phyloP scores from a whole-genome alignment of 176 grass and related monocot genomes.

The Phoenix roebelenii region DNA sequence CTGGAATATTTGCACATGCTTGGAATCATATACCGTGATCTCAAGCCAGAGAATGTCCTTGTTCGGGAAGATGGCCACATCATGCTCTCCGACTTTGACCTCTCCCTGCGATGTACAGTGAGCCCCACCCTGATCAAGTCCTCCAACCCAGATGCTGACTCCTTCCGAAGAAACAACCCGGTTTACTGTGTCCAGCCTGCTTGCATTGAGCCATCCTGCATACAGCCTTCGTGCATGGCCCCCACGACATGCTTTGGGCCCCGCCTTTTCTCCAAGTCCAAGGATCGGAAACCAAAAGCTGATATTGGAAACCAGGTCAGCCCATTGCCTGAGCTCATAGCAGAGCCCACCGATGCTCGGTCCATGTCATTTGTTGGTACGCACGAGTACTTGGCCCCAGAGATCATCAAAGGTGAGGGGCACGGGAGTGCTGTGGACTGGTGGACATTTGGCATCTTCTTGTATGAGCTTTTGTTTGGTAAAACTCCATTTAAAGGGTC shows the following conservation, averaged over 20 bases:
- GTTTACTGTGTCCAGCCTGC: conserved; percentile 78
- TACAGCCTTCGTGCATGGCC: conserved; percentile 73
- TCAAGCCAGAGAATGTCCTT: conserved; percentile 90
- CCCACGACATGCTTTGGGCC: conserved; percentile 81
- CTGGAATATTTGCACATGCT: conserved; percentile 92
- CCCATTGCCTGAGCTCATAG: conserved; percentile 69
- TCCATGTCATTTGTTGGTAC: conserved; percentile 96
- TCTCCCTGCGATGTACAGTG: conserved; percentile 64
- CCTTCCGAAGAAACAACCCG: conserved; percentile 51
- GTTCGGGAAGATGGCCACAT: conserved; percentile 88
- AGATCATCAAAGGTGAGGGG: conserved; percentile 77
- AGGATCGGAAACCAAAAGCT: conserved; percentile 44
- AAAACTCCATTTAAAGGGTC: conserved; percentile 79
- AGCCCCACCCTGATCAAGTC: conserved; percentile 55
- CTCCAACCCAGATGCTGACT: conserved; percentile 53
- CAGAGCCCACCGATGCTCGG: conserved; percentile 73
- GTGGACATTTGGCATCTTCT: conserved; percentile 81
- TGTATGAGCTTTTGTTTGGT: conserved; percentile 67
- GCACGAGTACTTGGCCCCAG: conserved; percentile 88
- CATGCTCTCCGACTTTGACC: conserved; percentile 85
- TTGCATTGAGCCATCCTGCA: conserved; percentile 75
- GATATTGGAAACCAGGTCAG: conserved; percentile 49
- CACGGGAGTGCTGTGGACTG: conserved; percentile 75
- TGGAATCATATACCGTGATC: conserved; percentile 90
- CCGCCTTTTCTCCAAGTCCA: conserved; percentile 58